phyloP scores from a whole-genome alignment of 768 basidiomycete species.

The Pulveroboletus frians region DNA sequence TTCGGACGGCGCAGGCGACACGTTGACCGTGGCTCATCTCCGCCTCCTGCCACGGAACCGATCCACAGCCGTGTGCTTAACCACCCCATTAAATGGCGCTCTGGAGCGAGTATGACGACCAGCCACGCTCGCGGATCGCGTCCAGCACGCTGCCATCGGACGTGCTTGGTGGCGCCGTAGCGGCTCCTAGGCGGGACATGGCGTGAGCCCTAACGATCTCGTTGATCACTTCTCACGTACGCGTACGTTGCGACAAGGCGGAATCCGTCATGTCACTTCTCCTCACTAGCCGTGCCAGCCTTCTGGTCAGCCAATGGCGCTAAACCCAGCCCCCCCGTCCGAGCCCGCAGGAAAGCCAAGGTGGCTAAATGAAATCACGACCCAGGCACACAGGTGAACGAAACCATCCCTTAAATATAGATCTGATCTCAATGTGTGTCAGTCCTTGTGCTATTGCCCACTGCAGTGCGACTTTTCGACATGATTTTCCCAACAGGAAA shows the following conservation, averaged over 20 bases:
- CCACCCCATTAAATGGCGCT: constrained; percentile 14
- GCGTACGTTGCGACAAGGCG: constrained; percentile 11
- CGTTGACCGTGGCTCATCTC: constrained; percentile 17
- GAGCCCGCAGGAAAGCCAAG: constrained; percentile 27
- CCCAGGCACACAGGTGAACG: constrained; percentile 29
- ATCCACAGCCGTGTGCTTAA: constrained; percentile 6
- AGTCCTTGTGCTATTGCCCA: constrained; percentile 26
- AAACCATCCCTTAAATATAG: constrained; percentile 30
- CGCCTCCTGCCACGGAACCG: constrained; percentile 17
- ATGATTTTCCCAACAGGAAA: constrained; percentile 37
- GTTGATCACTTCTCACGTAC: constrained; percentile 22
- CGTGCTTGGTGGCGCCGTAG: constrained; percentile 20
- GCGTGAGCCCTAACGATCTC: constrained; percentile 13
- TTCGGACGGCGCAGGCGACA: constrained; percentile 18
- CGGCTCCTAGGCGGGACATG: constrained; percentile 10
- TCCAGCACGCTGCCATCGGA: constrained; percentile 10
- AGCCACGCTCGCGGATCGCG: constrained; percentile 21
- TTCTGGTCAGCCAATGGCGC: constrained; percentile 12
- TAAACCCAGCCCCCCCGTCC: constrained; percentile 13
- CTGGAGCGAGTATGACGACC: constrained; percentile 1
- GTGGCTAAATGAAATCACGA: constrained; percentile 34
- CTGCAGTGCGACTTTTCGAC: constrained; percentile 26
- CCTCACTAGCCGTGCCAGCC: constrained; percentile 19
- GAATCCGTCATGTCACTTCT: constrained; percentile 23
- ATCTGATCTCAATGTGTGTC: constrained; percentile 32